These are phyloP conservation scores for Fonsecaea multimorphosa DNA, from an alignment of 2,329 filamentous ascomycete genomes.

Conservation along the genomic window DNA sequence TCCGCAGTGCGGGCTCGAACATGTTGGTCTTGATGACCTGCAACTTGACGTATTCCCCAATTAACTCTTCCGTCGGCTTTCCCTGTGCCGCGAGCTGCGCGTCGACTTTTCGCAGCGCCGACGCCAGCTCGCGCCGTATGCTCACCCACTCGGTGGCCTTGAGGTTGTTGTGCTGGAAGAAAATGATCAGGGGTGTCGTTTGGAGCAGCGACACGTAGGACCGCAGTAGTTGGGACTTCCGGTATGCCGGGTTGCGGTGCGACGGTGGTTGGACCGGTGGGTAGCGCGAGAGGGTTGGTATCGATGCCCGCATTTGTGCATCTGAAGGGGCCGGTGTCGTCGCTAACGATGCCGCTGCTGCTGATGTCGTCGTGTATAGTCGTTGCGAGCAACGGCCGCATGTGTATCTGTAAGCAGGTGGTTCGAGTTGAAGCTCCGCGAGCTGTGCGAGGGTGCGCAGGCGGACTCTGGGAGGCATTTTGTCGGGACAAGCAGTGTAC, in stretches of 20 bases:
- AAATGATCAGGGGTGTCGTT: conserved; percentile 80
- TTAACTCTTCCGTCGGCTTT: conserved; percentile 46
- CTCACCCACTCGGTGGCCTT: conserved; percentile 75
- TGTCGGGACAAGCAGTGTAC: neutral
- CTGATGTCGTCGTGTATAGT: conserved; percentile 52
- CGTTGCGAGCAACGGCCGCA: conserved; percentile 43
- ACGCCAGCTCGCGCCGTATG: conserved; percentile 71
- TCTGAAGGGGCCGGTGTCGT: conserved; percentile 60
- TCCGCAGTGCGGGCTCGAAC: conserved; percentile 80
- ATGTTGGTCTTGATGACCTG: conserved; percentile 89
- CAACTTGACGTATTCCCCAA: conserved; percentile 71
- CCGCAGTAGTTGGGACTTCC: conserved; percentile 87
- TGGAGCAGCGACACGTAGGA: conserved; percentile 88
- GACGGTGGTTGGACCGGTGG: conserved; percentile 80
- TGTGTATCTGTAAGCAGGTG: conserved; percentile 41
- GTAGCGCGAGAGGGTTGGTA: conserved; percentile 56
- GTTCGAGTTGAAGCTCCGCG: conserved; percentile 43
- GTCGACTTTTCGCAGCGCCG: conserved; percentile 69
- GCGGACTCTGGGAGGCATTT: conserved; percentile 62
- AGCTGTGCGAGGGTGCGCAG: conserved; percentile 47
- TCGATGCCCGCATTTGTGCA: conserved; percentile 52
- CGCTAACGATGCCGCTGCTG: conserved; percentile 56
- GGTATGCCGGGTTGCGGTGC: conserved; percentile 81
- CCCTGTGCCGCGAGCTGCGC: conserved; percentile 66
- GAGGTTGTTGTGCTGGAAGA: conserved; percentile 83